Evolutionary conservation across 352 stramenopile genomes (phyloP), one percentile per base, ranked within the genome.

Genomic region (Phytophthora kernoviae): DNA sequence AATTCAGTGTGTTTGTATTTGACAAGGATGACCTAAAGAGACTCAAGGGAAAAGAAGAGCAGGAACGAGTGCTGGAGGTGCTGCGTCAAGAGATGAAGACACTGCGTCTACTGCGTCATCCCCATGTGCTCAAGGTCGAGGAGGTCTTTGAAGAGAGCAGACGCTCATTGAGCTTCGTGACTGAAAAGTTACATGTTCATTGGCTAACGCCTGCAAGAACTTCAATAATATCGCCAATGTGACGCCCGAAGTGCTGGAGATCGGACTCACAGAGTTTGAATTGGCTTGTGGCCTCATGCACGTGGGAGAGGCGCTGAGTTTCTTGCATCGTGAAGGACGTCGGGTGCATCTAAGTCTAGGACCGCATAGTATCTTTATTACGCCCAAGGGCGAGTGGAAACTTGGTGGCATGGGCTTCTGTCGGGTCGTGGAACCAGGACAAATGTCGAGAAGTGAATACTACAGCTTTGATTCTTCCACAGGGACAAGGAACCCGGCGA

Each of bases 301-400:
- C 63, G 62, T 97, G 22, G 87, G 87, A 45, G 88, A 97, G 59
- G 89, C 88, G 58, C 79, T 97, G 33, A 94, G 91, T 62, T 97
- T 96, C 54, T 62, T 97, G 42, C 88, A 97, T 58, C 85, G 84
- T n/a, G 90, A 96, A 70, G 79, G 84, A 18, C 82, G 91, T 1
- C 86, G 90, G 37, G 79, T 97, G 49, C 90, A 97, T 53, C 58
- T 97, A 36, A 96, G 79, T 62, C 50, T 97, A 1, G 76, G 83
- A 5, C 90, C 91, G 22, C 77, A 94, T 48, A 96, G 87, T 41
- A 88, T 97, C 56, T 96, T 97, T 66, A 90, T 97, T 24, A 96
- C 91, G 40, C 84, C 89, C 36, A 96, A 93, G 62, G 91, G 91
- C 51, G 84, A 96, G 62, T 97, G 88, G 87, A 97, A 97, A 62